Evolutionary conservation across 352 stramenopile genomes (phyloP).

Genomic region (Phytophthora ramorum): DNA sequence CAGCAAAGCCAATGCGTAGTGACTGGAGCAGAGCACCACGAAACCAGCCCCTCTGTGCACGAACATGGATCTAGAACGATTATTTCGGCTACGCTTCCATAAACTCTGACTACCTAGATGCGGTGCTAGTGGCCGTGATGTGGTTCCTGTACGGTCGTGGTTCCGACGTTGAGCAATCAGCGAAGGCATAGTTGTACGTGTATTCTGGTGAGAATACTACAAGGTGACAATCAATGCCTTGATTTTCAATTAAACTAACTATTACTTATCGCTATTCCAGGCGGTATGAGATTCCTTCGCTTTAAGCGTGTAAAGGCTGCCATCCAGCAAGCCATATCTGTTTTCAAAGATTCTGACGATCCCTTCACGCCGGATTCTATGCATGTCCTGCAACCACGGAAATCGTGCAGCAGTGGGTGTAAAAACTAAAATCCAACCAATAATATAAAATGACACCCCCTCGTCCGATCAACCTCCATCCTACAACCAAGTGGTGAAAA

Average conservation of each 20-base stretch:
- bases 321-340: no score
- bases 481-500: not conserved
- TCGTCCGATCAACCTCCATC: not conserved
- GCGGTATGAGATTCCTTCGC: no score
- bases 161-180: not conserved
- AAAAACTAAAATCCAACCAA: not conserved
- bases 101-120: not conserved
- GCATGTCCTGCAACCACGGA: not conserved
- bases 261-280: no score
- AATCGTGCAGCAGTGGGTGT: not conserved
- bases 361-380: not conserved
- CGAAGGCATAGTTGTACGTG: no score
- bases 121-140: not conserved
- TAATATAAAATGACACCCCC: not conserved
- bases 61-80: not conserved
- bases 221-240: no score
- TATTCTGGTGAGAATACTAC: no score
- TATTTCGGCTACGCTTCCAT: not conserved
- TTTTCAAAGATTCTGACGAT: no score
- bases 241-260: no score
- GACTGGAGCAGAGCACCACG: not conserved
- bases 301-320: no score
- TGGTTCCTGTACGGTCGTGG: not conserved
- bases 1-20: no score
- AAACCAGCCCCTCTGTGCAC: not conserved